A percentile compares a stretch with the other conserved stretches of the same genome.
Evolutionary conservation across 345 rosid genomes (phyloP).

Genomic region (Ceriops zippeliana): DNA sequence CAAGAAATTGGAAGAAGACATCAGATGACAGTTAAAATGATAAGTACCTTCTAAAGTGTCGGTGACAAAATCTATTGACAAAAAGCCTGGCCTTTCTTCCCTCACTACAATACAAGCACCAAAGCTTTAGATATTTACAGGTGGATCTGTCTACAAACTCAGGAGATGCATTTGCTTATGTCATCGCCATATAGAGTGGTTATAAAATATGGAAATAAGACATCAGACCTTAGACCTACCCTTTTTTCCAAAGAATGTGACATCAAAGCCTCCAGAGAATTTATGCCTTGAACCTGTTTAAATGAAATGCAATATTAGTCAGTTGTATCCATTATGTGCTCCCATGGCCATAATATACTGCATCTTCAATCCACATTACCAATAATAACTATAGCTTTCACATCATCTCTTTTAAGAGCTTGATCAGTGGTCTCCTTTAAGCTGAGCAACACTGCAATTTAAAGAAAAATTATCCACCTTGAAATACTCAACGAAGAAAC

Average conservation of each 20-base stretch:
- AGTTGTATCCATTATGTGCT: not conserved
- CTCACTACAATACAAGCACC: not conserved
- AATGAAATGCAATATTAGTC: not conserved
- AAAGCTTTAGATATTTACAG: not conserved
- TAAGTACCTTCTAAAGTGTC: slow-evolving; percentile 14
- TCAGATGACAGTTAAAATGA: not conserved
- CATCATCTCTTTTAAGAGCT: slow-evolving; percentile 24
- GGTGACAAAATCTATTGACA: slow-evolving; percentile 17
- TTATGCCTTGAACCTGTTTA: slow-evolving; percentile 12
- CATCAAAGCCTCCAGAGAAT: slow-evolving; percentile 24
- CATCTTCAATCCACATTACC: not conserved
- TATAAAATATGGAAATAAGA: not conserved
- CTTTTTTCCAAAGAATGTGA: slow-evolving; percentile 19
- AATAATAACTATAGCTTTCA: slow-evolving; percentile 22
- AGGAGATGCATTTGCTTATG: too few species aligned
- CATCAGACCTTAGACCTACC: not conserved
- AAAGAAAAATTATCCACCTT: too few species aligned
- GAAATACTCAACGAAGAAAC: too few species aligned
- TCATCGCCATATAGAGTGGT: too few species aligned
- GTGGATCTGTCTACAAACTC: too few species aligned
- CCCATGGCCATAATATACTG: not conserved
- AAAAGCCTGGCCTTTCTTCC: slow-evolving; percentile 13
- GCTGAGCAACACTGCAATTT: slow-evolving; percentile 15
- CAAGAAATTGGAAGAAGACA: too few species aligned
- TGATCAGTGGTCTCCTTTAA: slow-evolving; percentile 15